These are phyloP conservation scores for Capronia epimyces DNA, from an alignment of 2,329 filamentous ascomycete species.

Conservation along the genomic window DNA sequence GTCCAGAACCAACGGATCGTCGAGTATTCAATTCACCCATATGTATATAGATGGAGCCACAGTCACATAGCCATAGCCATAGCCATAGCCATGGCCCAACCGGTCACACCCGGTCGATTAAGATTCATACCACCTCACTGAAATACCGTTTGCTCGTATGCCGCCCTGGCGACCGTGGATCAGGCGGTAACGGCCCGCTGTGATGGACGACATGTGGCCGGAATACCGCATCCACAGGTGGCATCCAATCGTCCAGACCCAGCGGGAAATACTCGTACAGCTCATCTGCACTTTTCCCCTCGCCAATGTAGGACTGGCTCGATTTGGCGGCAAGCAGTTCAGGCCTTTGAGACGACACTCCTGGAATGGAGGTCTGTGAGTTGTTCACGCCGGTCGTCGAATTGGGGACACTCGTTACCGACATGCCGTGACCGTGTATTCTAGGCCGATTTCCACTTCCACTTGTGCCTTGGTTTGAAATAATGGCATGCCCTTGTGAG, in stretches of 20 bases:
- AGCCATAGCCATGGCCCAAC: too few relatives aligned
- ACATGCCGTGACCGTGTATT: constrained; percentile 22
- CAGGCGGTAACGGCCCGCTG: constrained; percentile 21
- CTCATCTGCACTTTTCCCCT: constrained; percentile 55
- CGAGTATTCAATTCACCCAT: too few relatives aligned
- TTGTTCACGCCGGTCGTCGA: constrained; percentile 1
- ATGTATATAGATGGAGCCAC: too few relatives aligned
- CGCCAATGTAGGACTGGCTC: constrained; percentile 11
- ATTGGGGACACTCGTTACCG: constrained; percentile 18
- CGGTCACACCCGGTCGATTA: not conserved
- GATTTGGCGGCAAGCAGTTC: constrained; percentile 19
- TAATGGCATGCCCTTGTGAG: constrained; percentile 15
- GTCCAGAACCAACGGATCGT: too few relatives aligned
- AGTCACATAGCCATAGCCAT: too few relatives aligned
- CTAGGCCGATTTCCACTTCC: constrained; percentile 3
- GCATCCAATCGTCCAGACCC: constrained; percentile 85
- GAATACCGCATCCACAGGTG: constrained; percentile 83
- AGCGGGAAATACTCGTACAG: constrained; percentile 94
- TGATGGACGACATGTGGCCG: constrained; percentile 91
- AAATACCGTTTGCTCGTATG: constrained; percentile 29
- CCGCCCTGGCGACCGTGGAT: constrained; percentile 24
- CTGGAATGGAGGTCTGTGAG: not conserved
- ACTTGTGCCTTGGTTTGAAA: not conserved
- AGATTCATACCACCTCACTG: constrained; percentile 24
- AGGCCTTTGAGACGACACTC: constrained; percentile 6